Evolutionary conservation across 805 yeast species (phyloP), one percentile per base, ranked within the genome.

Genomic region (Nakazawaea populi): DNA sequence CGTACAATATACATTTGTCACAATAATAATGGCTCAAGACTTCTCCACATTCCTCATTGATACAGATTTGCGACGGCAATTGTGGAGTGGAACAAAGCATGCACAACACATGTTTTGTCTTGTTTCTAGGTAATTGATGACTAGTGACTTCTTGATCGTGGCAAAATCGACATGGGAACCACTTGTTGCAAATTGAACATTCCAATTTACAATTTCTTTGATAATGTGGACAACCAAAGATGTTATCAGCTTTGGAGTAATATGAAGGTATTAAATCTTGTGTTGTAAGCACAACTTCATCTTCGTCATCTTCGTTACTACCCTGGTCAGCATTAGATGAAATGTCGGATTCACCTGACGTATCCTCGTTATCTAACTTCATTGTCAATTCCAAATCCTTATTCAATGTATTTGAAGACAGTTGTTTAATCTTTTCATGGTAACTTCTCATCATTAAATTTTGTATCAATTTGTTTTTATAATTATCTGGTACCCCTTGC

Each of bases 101-200:
- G 66, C 97, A 91, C 57, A 89, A 73, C 52, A 91, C 78, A 61
- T 84, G 84, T 52, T 72, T 73, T 2, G 89, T 87, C 44, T 76
- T 75, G 30, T 72, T 70, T 44, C 96, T 73, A 55, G 65, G 67
- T 60, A 88, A 76, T 56, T 75, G 79, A 64, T 86, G 95, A 10
- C 71, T 60, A 1, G 61, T 52, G 27, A 75, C 73, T 29, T 64
- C 76, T n/a, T 69, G 74, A 60, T 87, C 96, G 66, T 91, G 97
- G 63, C 97, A 91, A 56, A 87, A 79, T 11, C 96, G 76, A 67
- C 97, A 91, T 1, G 88, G 68, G 57, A 72, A 85, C 92, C 96
- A 91, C 60, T 74, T 73, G 34, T 72, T 66, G 61, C 97, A 91
- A 2, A 74, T 74, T 10, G 85, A 75, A 62, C 97, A 91, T 60